Evolutionary conservation across 345 rosid genomes (phyloP).

Genomic region (Camelina hispida): DNA sequence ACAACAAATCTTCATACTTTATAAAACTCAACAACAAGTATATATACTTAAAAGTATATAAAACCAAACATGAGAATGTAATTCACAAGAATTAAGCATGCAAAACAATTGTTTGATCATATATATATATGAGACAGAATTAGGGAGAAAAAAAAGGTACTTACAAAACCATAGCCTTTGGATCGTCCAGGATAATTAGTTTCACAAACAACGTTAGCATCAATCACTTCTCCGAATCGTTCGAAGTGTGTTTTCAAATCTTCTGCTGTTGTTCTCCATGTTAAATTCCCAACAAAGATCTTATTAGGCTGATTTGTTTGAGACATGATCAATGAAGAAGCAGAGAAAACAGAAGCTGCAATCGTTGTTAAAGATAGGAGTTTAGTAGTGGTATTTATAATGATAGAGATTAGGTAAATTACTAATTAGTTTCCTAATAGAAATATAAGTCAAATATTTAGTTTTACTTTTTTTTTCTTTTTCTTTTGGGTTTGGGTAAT

Average conservation of each 20-base stretch:
- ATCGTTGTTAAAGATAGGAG: no score
- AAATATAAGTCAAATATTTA: no score
- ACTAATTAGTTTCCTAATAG: background rate
- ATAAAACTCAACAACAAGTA: no score
- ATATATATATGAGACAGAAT: background rate
- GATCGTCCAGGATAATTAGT: background rate
- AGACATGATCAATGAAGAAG: background rate
- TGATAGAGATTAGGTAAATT: background rate
- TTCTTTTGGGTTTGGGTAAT: no score
- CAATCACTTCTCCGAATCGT: slow-evolving; percentile 13
- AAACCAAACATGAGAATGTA: no score
- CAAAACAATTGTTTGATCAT: no score
- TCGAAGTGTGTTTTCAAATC: background rate
- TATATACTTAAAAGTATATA: no score
- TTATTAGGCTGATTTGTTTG: slow-evolving; percentile 1
- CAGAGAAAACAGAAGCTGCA: no score
- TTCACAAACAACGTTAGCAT: slow-evolving; percentile 31
- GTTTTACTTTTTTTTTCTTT: no score
- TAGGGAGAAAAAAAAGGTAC: background rate
- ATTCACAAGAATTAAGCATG: background rate
- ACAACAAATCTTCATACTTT: no score
- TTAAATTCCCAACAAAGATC: slow-evolving; percentile 31
- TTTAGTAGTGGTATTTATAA: background rate
- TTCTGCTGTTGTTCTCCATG: slow-evolving; percentile 14
- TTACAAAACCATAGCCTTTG: slow-evolving; percentile 41